Evolutionary conservation across 192 early-diverging fungal genomes (phyloP).

Genomic region (Endogone sp.): DNA sequence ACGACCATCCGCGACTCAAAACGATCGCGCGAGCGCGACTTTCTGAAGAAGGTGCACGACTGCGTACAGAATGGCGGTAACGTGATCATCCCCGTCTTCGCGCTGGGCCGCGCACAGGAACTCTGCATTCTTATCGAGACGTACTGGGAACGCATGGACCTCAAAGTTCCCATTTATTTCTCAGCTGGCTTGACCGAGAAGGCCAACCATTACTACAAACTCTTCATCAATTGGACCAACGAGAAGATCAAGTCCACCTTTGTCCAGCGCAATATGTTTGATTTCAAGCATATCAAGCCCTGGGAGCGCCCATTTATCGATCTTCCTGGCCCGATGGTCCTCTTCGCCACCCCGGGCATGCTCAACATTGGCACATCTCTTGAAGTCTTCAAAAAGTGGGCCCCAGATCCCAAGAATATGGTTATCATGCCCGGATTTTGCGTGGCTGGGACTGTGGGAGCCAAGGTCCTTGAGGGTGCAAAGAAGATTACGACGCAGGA

Average conservation of each 20-base stretch:
- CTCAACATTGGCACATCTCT: constrained; percentile 93
- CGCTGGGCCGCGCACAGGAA: constrained; percentile 95
- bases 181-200: constrained; percentile 91
- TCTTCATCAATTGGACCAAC: constrained; percentile 98
- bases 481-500: constrained; percentile 74
- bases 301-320: constrained; percentile 72
- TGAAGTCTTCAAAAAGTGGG: constrained; percentile 96
- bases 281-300: constrained; percentile 89
- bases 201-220: constrained; percentile 95
- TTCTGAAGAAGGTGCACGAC: constrained; percentile 83
- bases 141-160: constrained; percentile 93
- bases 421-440: constrained; percentile 98
- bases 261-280: constrained; percentile 94
- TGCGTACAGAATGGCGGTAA: constrained; percentile 79
- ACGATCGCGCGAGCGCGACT: constrained; percentile 87
- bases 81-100: constrained; percentile 97
- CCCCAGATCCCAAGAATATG: constrained; percentile 89
- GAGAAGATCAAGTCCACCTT: constrained; percentile 94
- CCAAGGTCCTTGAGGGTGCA: constrained; percentile 86
- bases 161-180: constrained; percentile 90
- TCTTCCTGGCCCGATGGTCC: constrained; percentile 86
- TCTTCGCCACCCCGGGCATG: constrained; percentile 98
- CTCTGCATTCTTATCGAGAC: constrained; percentile 93
- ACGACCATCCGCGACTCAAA: constrained; percentile 95
- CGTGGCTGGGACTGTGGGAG: constrained; percentile 93